These are phyloP conservation scores for Geosmithia putterillii DNA, from an alignment of 2,329 filamentous ascomycete species.

Conservation along the genomic window DNA sequence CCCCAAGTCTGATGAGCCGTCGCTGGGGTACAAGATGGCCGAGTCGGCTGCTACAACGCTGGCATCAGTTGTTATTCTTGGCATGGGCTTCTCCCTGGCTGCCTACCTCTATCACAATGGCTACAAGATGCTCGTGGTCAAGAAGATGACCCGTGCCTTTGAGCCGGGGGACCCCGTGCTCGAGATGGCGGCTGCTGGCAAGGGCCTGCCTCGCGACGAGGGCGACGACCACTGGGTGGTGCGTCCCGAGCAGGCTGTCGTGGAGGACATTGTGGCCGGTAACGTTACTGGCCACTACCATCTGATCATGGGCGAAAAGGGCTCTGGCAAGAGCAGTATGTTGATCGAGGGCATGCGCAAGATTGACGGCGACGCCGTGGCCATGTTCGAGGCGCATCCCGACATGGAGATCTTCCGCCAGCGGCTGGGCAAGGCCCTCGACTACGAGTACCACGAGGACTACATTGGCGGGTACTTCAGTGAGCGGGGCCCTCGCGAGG, in stretches of 20 bases:
- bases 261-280: constrained; percentile 76
- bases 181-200: constrained; percentile 59
- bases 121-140: constrained; percentile 84
- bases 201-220: constrained; percentile 34
- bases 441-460: constrained; percentile 96
- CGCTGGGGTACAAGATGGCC: constrained; percentile 48
- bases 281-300: constrained; percentile 71
- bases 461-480: constrained; percentile 95
- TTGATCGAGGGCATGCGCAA: constrained; percentile 89
- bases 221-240: constrained; percentile 54
- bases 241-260: constrained; percentile 67
- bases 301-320: constrained; percentile 87
- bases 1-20: constrained; percentile 14
- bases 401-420: constrained; percentile 93
- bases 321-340: constrained; percentile 95
- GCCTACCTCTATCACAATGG: constrained; percentile 69
- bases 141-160: constrained; percentile 89
- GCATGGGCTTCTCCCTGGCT: constrained; percentile 49
- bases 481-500: constrained; percentile 83
- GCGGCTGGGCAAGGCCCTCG: constrained; percentile 80
- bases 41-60: constrained; percentile 66
- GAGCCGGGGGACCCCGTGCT: constrained; percentile 82
- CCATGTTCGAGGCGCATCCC: constrained; percentile 94
- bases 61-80: constrained; percentile 61
- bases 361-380: constrained; percentile 74